Base-by-base conservation (phyloP, 306 rosid genomes). In the Quercus dentata region DNA sequence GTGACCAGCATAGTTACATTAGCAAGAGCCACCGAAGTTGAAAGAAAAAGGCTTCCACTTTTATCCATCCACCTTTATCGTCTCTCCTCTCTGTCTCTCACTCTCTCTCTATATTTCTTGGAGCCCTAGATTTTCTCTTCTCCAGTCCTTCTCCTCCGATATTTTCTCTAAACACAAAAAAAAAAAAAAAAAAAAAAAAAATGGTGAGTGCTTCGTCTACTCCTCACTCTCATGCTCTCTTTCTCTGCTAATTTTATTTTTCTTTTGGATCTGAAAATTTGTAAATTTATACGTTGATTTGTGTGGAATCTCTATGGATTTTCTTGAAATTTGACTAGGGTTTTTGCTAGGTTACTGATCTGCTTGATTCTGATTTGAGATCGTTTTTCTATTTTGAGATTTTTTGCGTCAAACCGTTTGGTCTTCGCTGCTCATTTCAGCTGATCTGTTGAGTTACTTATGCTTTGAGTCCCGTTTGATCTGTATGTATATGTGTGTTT, bases 91-190 rank as follows among this genome's bases (percentile, higher is more conserved):
- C 70, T 73, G 13, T 31, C 31, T 65, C 13, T 15, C 65, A 20
- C 44, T 64, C 59, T 21, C 9, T n/a, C 56, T 75, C 69, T 49
- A 33, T 44, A 75, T 80, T 17, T 76, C 55, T 55, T 6, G 71
- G 41, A 73, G 80, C 84, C 84, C 86, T 84, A 81, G 78, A 76
- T 79, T 84, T 76, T 76, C 78, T 84, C 84, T 79, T 56, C 73
- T 78, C 80, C 30, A 52, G 61, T 83, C 76, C 57, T 44, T 31
- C 61, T 65, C 31, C 44, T 38, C 81, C 79, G 21, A 74, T 54
- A 74, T 76, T 86, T 64, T 57, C 67, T 76, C 84, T 11, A 49
- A 3, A 7, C 46, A 38, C 44, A 5, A 33, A 33, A 12, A 49
- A 49, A 49, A 49, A 46, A 46, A 49, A n/a, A 49, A 49, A 46